A percentile compares a stretch with the other conserved stretches of the same genome.
These are phyloP conservation scores for Nemania sp. DNA, from an alignment of 2,329 filamentous ascomycete species.

Conservation along the genomic window DNA sequence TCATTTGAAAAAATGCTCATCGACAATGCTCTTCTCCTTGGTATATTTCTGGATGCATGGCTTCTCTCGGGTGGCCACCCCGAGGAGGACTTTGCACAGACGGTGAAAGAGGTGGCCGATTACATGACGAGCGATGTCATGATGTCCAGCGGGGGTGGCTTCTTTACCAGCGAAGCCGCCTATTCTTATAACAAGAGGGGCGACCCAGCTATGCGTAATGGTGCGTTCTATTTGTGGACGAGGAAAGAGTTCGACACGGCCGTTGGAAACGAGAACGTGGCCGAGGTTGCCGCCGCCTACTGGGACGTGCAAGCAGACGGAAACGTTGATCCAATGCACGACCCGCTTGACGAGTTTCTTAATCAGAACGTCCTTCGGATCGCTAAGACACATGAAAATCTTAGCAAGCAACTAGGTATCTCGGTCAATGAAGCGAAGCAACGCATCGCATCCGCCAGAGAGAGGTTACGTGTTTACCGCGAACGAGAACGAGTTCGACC, in stretches of 20 bases:
- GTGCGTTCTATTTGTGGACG: slow-evolving; percentile 95
- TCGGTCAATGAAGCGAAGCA: slow-evolving; percentile 69
- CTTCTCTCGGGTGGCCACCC: slow-evolving; percentile 56
- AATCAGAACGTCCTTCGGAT: slow-evolving; percentile 88
- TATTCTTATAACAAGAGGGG: slow-evolving; percentile 78
- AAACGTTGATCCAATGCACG: slow-evolving; percentile 80
- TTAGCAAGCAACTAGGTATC: slow-evolving; percentile 77
- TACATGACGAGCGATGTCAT: slow-evolving; percentile 79
- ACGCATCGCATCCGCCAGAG: slow-evolving; percentile 68
- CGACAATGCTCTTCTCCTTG: slow-evolving; percentile 85
- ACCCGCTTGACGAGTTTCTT: slow-evolving; percentile 91
- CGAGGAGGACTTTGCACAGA: slow-evolving; percentile 73
- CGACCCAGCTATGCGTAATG: slow-evolving; percentile 83
- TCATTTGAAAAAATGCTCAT: slow-evolving; percentile 98
- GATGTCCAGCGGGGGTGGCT: slow-evolving; percentile 70
- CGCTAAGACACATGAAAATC: slow-evolving; percentile 65
- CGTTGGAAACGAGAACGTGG: slow-evolving; percentile 66
- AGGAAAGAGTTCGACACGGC: slow-evolving; percentile 81
- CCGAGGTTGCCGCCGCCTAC: slow-evolving; percentile 76
- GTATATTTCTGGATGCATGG: slow-evolving; percentile 86
- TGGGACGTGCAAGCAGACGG: slow-evolving; percentile 85
- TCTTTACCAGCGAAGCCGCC: slow-evolving; percentile 87
- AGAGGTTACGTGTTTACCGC: slow-evolving; percentile 71
- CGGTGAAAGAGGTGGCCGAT: slow-evolving; percentile 81
- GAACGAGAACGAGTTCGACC: slow-evolving; percentile 77